Conservation (phyloP, 2,329 filamentous ascomycete species). For the Fusarium denticulatum region DNA sequence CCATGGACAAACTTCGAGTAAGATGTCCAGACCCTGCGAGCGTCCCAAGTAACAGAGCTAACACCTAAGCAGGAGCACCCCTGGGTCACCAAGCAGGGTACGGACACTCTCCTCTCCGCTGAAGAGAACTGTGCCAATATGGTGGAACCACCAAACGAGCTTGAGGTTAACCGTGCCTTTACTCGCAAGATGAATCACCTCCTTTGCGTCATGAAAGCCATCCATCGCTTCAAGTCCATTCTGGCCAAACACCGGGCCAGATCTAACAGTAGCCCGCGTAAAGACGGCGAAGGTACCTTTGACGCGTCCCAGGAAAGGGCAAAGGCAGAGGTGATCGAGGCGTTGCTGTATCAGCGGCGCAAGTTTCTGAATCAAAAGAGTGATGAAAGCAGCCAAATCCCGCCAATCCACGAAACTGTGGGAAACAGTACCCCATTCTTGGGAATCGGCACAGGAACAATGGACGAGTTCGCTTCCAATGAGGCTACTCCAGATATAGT, state of each 20-base stretch:
- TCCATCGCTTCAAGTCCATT: constrained; percentile 85
- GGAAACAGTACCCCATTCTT: constrained; percentile 74
- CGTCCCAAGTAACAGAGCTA: not conserved
- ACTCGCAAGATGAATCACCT: constrained; percentile 89
- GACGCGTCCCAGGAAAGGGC: constrained; percentile 47
- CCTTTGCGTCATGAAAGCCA: constrained; percentile 90
- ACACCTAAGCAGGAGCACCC: constrained; percentile 75
- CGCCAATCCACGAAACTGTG: constrained; percentile 67
- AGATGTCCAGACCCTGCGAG: constrained; percentile 46
- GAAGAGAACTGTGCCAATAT: constrained; percentile 88
- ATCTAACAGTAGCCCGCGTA: constrained; percentile 17
- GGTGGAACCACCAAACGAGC: constrained; percentile 85
- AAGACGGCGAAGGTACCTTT: constrained; percentile 15
- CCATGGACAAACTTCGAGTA: constrained; percentile 84
- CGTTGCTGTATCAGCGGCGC: constrained; percentile 59
- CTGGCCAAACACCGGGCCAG: constrained; percentile 52
- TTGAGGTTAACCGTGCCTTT: constrained; percentile 90
- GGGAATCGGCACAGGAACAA: constrained; percentile 76
- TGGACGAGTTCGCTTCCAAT: constrained; percentile 56
- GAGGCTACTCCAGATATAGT: constrained; percentile 63
- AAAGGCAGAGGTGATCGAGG: constrained; percentile 60
- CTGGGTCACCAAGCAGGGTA: constrained; percentile 87
- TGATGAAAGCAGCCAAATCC: constrained; percentile 56
- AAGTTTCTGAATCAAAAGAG: constrained; percentile 49
- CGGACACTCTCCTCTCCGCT: constrained; percentile 79